Base-by-base conservation (phyloP, 495 filamentous ascomycete species). In the Penicillium manginii region DNA sequence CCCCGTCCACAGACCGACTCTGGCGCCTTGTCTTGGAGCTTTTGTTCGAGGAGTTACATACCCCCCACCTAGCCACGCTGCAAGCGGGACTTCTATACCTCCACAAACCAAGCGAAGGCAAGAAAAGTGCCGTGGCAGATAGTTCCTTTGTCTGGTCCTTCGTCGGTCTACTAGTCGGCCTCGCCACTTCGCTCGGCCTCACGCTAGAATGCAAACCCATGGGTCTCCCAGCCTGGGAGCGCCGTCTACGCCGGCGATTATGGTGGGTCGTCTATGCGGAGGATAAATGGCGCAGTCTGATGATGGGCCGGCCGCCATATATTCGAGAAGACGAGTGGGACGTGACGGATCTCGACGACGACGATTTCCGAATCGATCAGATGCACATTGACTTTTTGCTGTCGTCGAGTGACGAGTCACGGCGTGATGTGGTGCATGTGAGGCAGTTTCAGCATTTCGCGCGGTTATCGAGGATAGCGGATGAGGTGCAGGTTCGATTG, bases 191-290 rank as follows among this genome's bases (percentile, higher is more conserved):
- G 0, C 81, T 94, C 2, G 90, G 90, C 32, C 78, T 94, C 35
- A 89, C 92, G 66, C 83, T 91, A 18, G 90, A 94, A 67, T 91
- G 88, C 70, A 83, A 84, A 14, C 74, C 78, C 21, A 93, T 90
- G 90, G 86, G 88, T 62, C 90, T 94, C 32, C 90, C 90, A 8
- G 73, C 76, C 2, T 94, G 90, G 90, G 91, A 94, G 68, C 82
- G 84, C 52, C 88, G 90, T 2, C 73, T 94, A 49, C 80, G 90
- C 54, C 90, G 91, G 70, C 83, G 91, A 48, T 78, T 94, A 29
- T 91, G 88, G 35, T 93, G 90, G 89, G 91, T 88, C 10, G 71
- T 94, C 58, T 94, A 89, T 66, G 90, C 91, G 86, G 88, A 92
- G 62, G 90, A 94, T 67, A 93, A 92, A 73, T 94, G 90, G 90